Base-by-base conservation (phyloP, 1,284 basidiomycete species). In the Trametes pubescens region DNA sequence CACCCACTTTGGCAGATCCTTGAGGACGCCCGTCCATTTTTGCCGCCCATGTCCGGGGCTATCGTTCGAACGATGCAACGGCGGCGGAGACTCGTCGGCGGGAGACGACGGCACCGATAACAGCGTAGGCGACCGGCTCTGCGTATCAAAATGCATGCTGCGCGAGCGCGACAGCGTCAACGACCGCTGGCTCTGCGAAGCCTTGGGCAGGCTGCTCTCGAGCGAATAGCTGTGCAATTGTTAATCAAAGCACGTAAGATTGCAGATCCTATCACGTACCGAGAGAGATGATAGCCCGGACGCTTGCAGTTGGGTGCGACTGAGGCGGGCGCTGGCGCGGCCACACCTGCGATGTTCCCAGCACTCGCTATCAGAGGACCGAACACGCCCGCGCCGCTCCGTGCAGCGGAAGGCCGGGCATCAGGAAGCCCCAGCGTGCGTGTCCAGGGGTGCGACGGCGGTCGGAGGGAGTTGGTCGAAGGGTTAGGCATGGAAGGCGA, bases 281-380 rank as follows among this genome's bases (percentile, higher is more conserved):
- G 79, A 18, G 85, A 87, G 2, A 94, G 77, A 65, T 84, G 84
- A 72, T 87, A 93, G 8, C 91, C 91, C 4, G 88, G 85, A 38
- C 87, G 78, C 69, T 86, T 86, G n/a, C 88, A 78, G 60, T 88
- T 84, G 10, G 92, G 90, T 22, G 86, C 88, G 21, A 94, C 78
- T 24, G 80, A 80, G 22, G 83, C 82, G 9, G 80, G 75, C 4
- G 74, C 70, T 0, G 90, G 90, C 0, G 88, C 84, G 4, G 88
- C 89, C 1, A 80, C 80, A 26, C 87, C 88, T 13, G 79, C 79
- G 35, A 89, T 77, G 66, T 89, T 90, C 2, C 87, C 89, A 0
- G 92, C 89, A 65, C 86, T 88, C 26, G 90, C 86, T 46, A 94
- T 87, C 51, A 94, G 82, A 8, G 89, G 85, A 13, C 90, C 92